phyloP scores from a whole-genome alignment of 305 asterid genomes.

The Coffea humblotiana region DNA sequence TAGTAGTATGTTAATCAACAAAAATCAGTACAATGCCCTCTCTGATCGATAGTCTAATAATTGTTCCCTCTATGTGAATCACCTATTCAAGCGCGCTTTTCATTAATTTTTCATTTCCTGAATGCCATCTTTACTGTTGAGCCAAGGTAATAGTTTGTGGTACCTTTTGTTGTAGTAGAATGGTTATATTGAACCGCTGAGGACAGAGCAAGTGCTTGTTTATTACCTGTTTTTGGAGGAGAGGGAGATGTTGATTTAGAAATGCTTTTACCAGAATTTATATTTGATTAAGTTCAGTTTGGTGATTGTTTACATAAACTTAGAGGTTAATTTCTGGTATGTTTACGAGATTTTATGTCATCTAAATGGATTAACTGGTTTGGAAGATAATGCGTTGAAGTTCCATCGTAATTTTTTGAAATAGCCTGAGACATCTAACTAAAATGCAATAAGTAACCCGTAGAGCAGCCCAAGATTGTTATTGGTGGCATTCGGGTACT shows the following conservation, averaged over 20 bases:
- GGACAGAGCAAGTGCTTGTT: background rate
- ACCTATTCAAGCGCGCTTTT: background rate
- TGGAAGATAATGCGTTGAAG: background rate
- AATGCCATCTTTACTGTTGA: background rate
- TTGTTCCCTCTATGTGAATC: background rate
- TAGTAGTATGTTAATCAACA: too few species aligned
- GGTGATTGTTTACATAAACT: background rate
- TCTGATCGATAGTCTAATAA: background rate
- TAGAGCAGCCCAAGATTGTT: background rate
- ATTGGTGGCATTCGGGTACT: background rate
- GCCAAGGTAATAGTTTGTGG: background rate
- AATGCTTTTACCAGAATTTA: background rate
- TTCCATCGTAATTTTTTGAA: background rate
- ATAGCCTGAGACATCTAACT: background rate
- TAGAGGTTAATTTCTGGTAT: background rate
- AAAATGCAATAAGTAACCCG: background rate
- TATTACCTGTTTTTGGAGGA: background rate
- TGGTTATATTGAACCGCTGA: background rate
- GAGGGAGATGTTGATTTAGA: background rate
- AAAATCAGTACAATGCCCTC: background rate
- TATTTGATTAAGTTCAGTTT: too few species aligned
- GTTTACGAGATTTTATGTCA: background rate
- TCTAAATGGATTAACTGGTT: background rate
- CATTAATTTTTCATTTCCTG: background rate
- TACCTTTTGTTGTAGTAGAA: background rate